Evolutionary conservation across 164 flowering plant genomes (phyloP), one percentile per base, ranked within the genome.

Genomic region (Dillenia turbinata): DNA sequence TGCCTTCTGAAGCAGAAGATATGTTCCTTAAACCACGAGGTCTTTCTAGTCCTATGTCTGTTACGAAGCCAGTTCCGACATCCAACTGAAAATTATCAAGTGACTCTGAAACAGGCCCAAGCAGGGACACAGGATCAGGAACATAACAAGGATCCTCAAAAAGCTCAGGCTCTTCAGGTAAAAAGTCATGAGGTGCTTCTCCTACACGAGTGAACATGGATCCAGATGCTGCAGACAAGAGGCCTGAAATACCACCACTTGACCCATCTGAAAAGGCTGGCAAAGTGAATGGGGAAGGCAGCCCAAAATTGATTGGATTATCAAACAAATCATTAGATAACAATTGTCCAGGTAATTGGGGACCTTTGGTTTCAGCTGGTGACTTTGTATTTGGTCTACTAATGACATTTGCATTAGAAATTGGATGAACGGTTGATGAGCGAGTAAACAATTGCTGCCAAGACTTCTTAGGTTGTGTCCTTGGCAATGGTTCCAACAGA

Each of bases 41-140:
- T 54, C 62, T 81, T 57, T 77, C 86, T 52, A 73, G 19, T 69
- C 69, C 83, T 14, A 57, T 48, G 60, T 82, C 83, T 47, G 71
- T 17, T 13, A 66, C 75, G 75, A 80, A 85, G 43, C 84, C 83
- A 69, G 77, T 16, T n/a, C 89, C 90, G 11, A 73, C 63, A 71
- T 89, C 98, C 71, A 84, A 70, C 49, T 88, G 83, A 75, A 92
- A 92, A 77, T 86, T 82, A 71, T 90, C 88, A 71, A 93, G 90
- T 56, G 98, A 90, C 69, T 90, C 97, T n/a, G 96, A 89, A 63
- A 93, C 89, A 33, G 98, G 98, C 44, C 98, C 98, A 64, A 93
- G 89, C 73, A 93, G 75, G 12, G 92, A 86, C 44, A 73, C 81
- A 5, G 91, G 91, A 78, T 93, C 97, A 44, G 96, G 97, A 70